Base-by-base conservation (phyloP, 805 yeast species). In the Ogataea methanolica region DNA sequence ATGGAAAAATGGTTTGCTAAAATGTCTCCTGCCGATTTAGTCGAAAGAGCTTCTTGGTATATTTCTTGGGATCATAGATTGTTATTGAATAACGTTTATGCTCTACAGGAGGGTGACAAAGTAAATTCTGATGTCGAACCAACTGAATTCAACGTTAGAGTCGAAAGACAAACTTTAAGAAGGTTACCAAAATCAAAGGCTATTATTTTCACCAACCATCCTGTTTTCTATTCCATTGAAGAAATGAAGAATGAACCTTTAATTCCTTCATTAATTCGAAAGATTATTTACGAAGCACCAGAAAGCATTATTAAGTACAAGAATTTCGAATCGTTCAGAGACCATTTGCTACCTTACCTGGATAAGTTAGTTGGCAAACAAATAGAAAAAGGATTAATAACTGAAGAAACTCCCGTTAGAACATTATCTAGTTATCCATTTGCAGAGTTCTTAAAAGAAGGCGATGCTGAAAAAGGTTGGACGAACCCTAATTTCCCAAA, bases 221-320 rank as follows among this genome's bases (percentile, higher is more conserved):
- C 90, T 5, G 72, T 83, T n/a, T 85, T 83, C 60, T 86, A 86
- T 63, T 78, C 85, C 2, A 79, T 86, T 38, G 91, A 85, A 36
- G 92, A 87, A 58, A 80, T 86, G 79, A 85, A 86, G 51, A 90
- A 86, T 58, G 89, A 85, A 59, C 92, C 95, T 3, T 63, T 83
- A 57, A 78, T 86, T 23, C 89, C 90, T 7, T 78, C 86, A 0
- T 68, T 84, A 42, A 62, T 84, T 42, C 75, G 76, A 58, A 83
- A 81, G 56, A 79, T 82, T 43, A 67, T 84, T 33, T 78, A 67
- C 52, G 88, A 83, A 61, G 88, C 80, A 0, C 88, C 89, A 9
- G 81, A 78, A 51, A 76, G 75, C 43, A 84, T 84, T 50, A 65
- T 79, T 58, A 78, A 79, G 60, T 85, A 84, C 65, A 84, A 84